Conservation (phyloP, 257 asterid genomes). For the Nicotiana sylvestris region DNA sequence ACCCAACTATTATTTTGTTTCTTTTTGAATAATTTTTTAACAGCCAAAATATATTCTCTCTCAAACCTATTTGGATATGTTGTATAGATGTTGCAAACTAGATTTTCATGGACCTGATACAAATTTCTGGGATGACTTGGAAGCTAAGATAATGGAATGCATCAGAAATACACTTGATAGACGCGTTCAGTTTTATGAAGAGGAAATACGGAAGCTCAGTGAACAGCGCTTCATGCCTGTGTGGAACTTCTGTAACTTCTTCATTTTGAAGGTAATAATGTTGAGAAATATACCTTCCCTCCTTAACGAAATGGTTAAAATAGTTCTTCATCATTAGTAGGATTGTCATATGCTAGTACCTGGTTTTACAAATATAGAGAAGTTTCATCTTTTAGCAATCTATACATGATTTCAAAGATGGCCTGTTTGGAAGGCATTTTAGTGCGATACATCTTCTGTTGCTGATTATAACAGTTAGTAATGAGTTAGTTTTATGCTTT, state of each 20-base stretch:
- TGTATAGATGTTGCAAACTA: constrained; percentile 85
- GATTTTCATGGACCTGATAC: constrained; percentile 84
- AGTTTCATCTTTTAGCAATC: not conserved
- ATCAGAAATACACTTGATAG: constrained; percentile 87
- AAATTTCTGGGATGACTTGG: constrained; percentile 91
- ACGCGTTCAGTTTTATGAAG: constrained; percentile 94
- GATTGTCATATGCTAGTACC: not conserved
- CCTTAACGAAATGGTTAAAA: not conserved
- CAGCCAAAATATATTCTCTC: not conserved
- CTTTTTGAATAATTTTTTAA: not conserved
- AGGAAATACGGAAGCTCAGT: constrained; percentile 96
- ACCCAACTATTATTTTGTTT: not conserved
- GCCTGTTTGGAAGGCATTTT: not conserved
- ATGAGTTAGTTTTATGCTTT: not conserved
- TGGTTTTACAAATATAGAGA: not conserved
- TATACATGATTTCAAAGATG: not conserved
- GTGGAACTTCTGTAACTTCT: constrained; percentile 98
- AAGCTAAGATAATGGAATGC: constrained; percentile 81
- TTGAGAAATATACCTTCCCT: not conserved
- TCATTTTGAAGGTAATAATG: constrained; percentile 68
- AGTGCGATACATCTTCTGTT: not conserved
- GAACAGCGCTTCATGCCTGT: constrained; percentile 94
- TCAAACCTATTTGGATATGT: constrained; percentile 21
- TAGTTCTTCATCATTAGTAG: not conserved
- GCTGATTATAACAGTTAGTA: not conserved